Conservation (phyloP, 371 early-diverging fungal species). For the Parasitella parasitica region DNA sequence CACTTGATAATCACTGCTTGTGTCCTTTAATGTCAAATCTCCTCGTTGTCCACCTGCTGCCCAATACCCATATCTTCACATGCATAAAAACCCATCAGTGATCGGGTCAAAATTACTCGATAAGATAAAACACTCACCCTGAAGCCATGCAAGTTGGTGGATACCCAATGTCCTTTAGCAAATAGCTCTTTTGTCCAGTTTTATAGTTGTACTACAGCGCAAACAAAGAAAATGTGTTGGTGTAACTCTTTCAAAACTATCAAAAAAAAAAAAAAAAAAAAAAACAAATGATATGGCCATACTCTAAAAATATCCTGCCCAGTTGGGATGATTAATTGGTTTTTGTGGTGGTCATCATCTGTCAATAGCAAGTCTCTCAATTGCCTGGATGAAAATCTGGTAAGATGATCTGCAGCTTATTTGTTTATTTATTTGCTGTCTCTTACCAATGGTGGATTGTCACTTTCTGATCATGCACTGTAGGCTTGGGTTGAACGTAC, state of each 20-base stretch:
- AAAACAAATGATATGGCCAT: neutral
- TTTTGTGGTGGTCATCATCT: slow-evolving; percentile 39
- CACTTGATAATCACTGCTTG: slow-evolving; percentile 67
- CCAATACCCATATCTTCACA: slow-evolving; percentile 68
- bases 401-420: neutral
- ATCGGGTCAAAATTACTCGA: neutral
- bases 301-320: slow-evolving; percentile 38
- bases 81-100: neutral
- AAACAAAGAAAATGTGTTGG: neutral
- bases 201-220: slow-evolving; percentile 65
- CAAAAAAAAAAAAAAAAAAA: too few relatives aligned
- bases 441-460: slow-evolving; percentile 71
- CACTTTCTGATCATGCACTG: slow-evolving; percentile 52
- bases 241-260: neutral
- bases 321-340: slow-evolving; percentile 39
- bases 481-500: slow-evolving; percentile 18
- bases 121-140: slow-evolving; percentile 37
- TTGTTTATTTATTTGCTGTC: neutral
- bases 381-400: slow-evolving; percentile 66
- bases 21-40: slow-evolving; percentile 79
- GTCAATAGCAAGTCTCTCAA: slow-evolving; percentile 85
- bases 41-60: slow-evolving; percentile 91
- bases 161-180: slow-evolving; percentile 67
- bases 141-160: slow-evolving; percentile 81
- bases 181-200: slow-evolving; percentile 38